A percentile compares a stretch with the other conserved stretches of the same genome.
These are phyloP conservation scores for Coprinopsis strossmayeri DNA, from an alignment of 768 basidiomycete species.

Conservation along the genomic window DNA sequence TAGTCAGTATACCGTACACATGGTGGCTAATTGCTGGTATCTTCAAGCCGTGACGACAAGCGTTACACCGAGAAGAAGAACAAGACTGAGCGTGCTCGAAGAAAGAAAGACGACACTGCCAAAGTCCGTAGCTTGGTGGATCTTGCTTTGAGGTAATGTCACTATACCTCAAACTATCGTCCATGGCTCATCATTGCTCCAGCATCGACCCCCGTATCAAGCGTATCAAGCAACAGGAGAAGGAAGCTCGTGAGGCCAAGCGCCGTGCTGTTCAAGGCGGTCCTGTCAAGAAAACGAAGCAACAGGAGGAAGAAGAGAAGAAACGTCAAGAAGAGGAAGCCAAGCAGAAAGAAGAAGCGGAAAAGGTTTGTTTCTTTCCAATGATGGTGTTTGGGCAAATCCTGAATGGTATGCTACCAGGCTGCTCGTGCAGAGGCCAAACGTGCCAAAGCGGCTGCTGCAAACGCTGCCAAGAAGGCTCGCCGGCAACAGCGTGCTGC, in stretches of 20 bases:
- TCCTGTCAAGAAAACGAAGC: slow-evolving; percentile 60
- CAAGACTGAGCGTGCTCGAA: slow-evolving; percentile 89
- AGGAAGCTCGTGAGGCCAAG: slow-evolving; percentile 89
- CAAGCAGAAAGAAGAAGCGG: slow-evolving; percentile 59
- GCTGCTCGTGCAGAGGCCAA: slow-evolving; percentile 67
- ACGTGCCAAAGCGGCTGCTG: slow-evolving; percentile 79
- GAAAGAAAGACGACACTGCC: slow-evolving; percentile 97
- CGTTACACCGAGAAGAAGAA: slow-evolving; percentile 99
- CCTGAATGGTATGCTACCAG: slow-evolving; percentile 21
- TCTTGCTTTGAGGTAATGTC: slow-evolving; percentile 51
- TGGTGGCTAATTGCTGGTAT: background rate
- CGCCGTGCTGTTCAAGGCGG: slow-evolving; percentile 42
- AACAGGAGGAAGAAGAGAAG: slow-evolving; percentile 83
- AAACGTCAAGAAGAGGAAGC: background rate
- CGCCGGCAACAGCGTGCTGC: slow-evolving; percentile 54
- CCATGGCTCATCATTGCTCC: background rate
- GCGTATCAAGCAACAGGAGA: slow-evolving; percentile 94
- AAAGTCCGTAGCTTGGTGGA: slow-evolving; percentile 86
- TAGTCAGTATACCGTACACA: background rate
- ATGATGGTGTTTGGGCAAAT: background rate
- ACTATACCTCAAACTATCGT: background rate
- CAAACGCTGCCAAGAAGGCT: slow-evolving; percentile 89
- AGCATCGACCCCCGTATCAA: slow-evolving; percentile 91
- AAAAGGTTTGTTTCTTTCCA: slow-evolving; percentile 49
- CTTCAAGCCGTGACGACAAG: slow-evolving; percentile 87